Conservation (phyloP, 2,329 filamentous ascomycete genomes). For the Xylogone sp. region DNA sequence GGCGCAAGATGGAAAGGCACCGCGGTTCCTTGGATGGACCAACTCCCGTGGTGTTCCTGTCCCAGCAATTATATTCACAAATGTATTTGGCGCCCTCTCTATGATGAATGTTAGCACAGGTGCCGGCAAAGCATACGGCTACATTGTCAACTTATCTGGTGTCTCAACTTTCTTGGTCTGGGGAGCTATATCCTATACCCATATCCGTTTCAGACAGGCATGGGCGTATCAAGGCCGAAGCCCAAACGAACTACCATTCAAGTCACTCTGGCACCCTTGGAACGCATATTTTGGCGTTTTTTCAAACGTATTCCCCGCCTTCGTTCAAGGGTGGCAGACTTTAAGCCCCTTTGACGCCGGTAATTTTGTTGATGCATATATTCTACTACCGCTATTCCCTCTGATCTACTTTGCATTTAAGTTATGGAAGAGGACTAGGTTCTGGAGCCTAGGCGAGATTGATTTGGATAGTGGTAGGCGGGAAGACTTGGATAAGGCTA, state of each 20-base stretch:
- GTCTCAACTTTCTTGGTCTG: slow-evolving; percentile 71
- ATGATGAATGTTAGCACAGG: slow-evolving; percentile 71
- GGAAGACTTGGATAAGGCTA: slow-evolving; percentile 46
- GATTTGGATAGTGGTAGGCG: slow-evolving; percentile 54
- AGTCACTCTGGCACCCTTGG: slow-evolving; percentile 51
- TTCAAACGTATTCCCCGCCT: slow-evolving; percentile 54
- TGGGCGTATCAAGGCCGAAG: slow-evolving; percentile 56
- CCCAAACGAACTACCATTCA: slow-evolving; percentile 51
- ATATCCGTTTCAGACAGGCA: slow-evolving; percentile 66
- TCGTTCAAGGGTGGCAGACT: slow-evolving; percentile 57
- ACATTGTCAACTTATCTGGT: slow-evolving; percentile 68
- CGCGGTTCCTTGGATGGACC: slow-evolving; percentile 64
- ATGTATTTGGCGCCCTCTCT: slow-evolving; percentile 66
- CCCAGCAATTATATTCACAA: slow-evolving; percentile 63
- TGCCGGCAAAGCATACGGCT: slow-evolving; percentile 59
- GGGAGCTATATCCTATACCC: slow-evolving; percentile 66
- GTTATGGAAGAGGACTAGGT: slow-evolving; percentile 47
- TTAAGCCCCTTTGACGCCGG: slow-evolving; percentile 54
- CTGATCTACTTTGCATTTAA: slow-evolving; percentile 55
- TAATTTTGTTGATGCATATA: slow-evolving; percentile 61
- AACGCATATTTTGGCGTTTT: slow-evolving; percentile 56
- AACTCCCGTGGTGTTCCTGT: slow-evolving; percentile 59
- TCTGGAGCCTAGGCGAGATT: slow-evolving; percentile 47
- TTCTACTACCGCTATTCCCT: slow-evolving; percentile 55
- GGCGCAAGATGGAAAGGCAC: slow-evolving; percentile 70